Base-by-base conservation (phyloP, 2,329 filamentous ascomycete genomes). In the Aureobasidium lini region DNA sequence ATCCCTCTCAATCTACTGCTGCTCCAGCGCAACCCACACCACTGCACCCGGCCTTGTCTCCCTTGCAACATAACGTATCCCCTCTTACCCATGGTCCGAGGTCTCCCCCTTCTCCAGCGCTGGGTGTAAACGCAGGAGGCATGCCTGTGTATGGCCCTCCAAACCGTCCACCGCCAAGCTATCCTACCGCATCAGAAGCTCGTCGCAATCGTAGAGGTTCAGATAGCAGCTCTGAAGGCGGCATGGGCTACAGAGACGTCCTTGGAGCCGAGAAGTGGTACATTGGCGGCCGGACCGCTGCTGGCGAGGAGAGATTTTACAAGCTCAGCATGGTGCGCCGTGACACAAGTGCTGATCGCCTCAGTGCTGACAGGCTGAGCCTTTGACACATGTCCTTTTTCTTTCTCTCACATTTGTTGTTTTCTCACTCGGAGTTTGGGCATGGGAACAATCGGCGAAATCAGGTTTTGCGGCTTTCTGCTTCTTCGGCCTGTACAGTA, bases 291-390 rank as follows among this genome's bases (percentile, higher is more conserved):
- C 77, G 87, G 68, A 91, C 88, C 31, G 87, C 88, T 1, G 80
- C 76, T 1, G 88, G 88, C n/a, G 88, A 92, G 68, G 88, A 92
- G 70, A 83, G 83, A 67, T 91, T 90, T 75, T 92, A 91, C 72
- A 90, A 90, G 75, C 75, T 92, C 46, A 88, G 87, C 44, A 88
- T 92, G 64, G 84, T 92, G 50, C 82, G 85, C 70, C 77, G 87
- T 59, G 84, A 89, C 60, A 79, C 84, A 68, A 92, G 88, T 71
- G 85, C 86, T 58, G 88, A 91, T 69, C 80, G 88, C 43, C 72
- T 91, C 66, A 91, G 88, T 66, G 73, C 90, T 60, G 88, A 92
- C 74, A 81, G 86, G 59, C 72, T 92, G 71, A 91, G 88, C 68
- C 77, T 92, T 74, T 91, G 76, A 84, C 23, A 6, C 18, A 9